These are phyloP conservation scores for Vitis hybrid DNA, from an alignment of 177 flowering plant genomes.

Conservation along the genomic window DNA sequence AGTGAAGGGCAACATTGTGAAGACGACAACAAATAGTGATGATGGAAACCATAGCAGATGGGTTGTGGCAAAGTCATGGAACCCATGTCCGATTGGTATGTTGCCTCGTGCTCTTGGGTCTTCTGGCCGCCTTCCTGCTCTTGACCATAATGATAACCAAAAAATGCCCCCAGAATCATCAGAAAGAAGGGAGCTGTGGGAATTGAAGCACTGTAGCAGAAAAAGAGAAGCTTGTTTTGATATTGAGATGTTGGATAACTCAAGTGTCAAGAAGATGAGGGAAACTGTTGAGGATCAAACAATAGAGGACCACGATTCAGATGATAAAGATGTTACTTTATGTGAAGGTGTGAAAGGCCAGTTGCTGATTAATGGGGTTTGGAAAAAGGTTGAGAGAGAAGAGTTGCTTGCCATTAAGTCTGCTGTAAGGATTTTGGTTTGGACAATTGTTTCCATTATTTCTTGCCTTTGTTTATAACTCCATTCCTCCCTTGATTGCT, in stretches of 20 bases:
- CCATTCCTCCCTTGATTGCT: too few relatives aligned
- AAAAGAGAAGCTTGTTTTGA: slow-evolving; percentile 47
- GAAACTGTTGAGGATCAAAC: slow-evolving; percentile 4
- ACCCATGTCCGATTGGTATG: slow-evolving; percentile 82
- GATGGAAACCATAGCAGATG: slow-evolving; percentile 35
- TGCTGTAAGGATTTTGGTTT: slow-evolving; percentile 50
- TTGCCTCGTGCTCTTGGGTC: slow-evolving; percentile 58
- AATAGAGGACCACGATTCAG: slow-evolving; percentile 11
- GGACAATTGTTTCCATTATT: background rate
- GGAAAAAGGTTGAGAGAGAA: slow-evolving; percentile 55
- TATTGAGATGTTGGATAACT: slow-evolving; percentile 21
- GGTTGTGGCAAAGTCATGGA: slow-evolving; percentile 74
- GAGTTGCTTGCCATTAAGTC: slow-evolving; percentile 55
- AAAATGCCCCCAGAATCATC: slow-evolving; percentile 8
- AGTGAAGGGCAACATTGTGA: slow-evolving; percentile 17
- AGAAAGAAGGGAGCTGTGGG: slow-evolving; percentile 19
- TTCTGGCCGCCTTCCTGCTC: slow-evolving; percentile 53
- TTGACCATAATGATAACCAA: slow-evolving; percentile 14
- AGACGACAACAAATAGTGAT: slow-evolving; percentile 13
- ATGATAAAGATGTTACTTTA: slow-evolving; percentile 6
- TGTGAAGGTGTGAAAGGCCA: slow-evolving; percentile 29
- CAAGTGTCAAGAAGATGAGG: slow-evolving; percentile 27
- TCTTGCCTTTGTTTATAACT: background rate
- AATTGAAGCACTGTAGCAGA: slow-evolving; percentile 14
- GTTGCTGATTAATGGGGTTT: slow-evolving; percentile 61